Base-by-base conservation (phyloP, 768 basidiomycete species). In the Mycena vitilis region DNA sequence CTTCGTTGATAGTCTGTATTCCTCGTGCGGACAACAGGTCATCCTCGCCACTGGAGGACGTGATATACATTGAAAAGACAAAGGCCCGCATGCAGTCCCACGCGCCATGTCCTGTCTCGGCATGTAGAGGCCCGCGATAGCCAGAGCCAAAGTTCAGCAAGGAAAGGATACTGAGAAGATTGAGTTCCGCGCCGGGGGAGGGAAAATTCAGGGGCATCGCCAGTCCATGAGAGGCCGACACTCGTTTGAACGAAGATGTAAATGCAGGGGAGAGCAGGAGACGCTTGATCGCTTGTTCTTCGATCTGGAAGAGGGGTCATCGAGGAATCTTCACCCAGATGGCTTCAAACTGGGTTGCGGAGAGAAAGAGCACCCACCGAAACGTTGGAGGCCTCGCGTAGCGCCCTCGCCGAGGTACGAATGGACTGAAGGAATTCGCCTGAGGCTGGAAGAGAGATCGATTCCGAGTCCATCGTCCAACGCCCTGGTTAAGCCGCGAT, bases 111-210 rank as follows among this genome's bases (percentile, higher is more conserved):
- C 90, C 88, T 4, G 91, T 91, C 63, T 88, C 87, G 16, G 80
- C 78, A 77, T 93, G 94, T 45, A 96, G 84, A 6, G 91, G 88
- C 6, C 84, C 82, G 30, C 93, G 91, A 77, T 93, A 96, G 42
- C 92, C 93, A 1, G 92, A 93, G 6, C 86, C 92, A 76, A 96
- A 94, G 77, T 95, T 95, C 40, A 97, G 84, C 18, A 95, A 83
- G 3, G 90, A 88, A 48, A 95, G 87, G 10, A 93, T 78, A 52
- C 90, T 88, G n/a, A 96, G 80, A 36, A 96, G 81, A 77, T 95
- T 96, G 66, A 97, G 82, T 79, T 97, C 95, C 49, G 91, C 87
- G 6, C 88, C 79, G 22, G 84, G 78, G 0, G 91, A 91, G 44
- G 91, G 82, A 73, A 96, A 97, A 3, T 90, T 89, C 58, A 97